Base-by-base conservation (phyloP, 768 basidiomycete genomes). In the Lactarius sanguifluus region DNA sequence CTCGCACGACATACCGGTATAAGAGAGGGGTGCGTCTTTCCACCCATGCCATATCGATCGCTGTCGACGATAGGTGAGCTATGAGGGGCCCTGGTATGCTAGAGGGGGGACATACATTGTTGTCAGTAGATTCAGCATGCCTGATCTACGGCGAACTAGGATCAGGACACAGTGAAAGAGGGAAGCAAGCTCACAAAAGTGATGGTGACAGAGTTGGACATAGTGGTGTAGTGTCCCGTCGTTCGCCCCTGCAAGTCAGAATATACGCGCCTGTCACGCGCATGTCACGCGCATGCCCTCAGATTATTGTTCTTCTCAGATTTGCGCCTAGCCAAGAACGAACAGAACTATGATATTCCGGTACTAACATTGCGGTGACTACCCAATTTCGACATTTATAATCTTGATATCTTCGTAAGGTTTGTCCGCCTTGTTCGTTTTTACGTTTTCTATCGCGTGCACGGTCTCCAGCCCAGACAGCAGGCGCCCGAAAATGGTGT, bases 401-500 rank as follows among this genome's bases (percentile, higher is more conserved):
- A 95, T 95, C 76, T 93, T 94, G 78, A 98, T 93, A 74, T 96
- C 94, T 72, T 96, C 95, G 70, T 86, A 93, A 16, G 94, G 93
- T 75, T 94, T 94, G 74, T 96, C 94, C 59, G 81, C 73, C 76
- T 93, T 92, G 79, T 87, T 89, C 15, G 86, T 86, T 76, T 92
- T 92, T 64, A 90, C 91, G 71, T 93, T 94, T 77, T 98, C 96
- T 72, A 99, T 98, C 18, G 83, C 81, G 71, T 96, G 94, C 5
- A 97, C 84, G 32, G 96, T 90, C 76, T 97, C 96, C 59, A 96
- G 79, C 6, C 96, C 96, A 5, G 88, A 87, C 41, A 90, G 79
- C 15, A 92, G 92, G 28, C 94, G 86, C 1, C 96, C 96, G 71
- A 98, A 98, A 70, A 98, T 91, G 0, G 93, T 96, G 74, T 92